phyloP scores from a whole-genome alignment of 2,329 filamentous ascomycete genomes.

The Myriosclerotinia duriaeana region DNA sequence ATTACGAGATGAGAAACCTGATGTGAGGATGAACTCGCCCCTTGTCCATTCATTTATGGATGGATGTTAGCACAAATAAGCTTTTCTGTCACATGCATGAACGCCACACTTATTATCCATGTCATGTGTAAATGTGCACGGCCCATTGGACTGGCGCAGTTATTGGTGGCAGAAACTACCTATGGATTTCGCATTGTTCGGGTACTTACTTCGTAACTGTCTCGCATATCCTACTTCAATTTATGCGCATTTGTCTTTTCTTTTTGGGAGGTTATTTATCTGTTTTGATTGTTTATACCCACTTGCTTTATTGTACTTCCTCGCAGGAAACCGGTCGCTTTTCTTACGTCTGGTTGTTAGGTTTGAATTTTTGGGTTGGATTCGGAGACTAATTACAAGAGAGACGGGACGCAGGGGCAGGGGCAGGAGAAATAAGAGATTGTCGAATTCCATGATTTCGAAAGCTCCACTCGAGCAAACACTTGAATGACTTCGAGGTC shows the following conservation, averaged over 20 bases:
- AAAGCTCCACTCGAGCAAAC: conserved; percentile 7
- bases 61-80: background rate
- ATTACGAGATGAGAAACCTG: background rate
- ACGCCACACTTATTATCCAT: background rate
- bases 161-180: background rate
- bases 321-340: background rate
- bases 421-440: conserved; percentile 5
- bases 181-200: background rate
- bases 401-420: background rate
- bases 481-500: conserved; percentile 18
- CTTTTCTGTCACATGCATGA: conserved; percentile 12
- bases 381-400: conserved; percentile 2
- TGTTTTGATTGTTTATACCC: background rate
- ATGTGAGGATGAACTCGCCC: background rate
- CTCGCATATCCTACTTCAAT: background rate
- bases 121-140: too few relatives aligned
- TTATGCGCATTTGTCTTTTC: background rate
- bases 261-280: background rate
- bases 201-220: background rate
- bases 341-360: background rate
- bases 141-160: background rate
- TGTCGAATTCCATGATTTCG: conserved; percentile 15
- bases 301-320: background rate
- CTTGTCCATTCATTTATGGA: background rate
- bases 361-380: background rate